These are phyloP conservation scores for Hypoxylon sp. DNA, from an alignment of 2,329 filamentous ascomycete species.

Conservation along the genomic window DNA sequence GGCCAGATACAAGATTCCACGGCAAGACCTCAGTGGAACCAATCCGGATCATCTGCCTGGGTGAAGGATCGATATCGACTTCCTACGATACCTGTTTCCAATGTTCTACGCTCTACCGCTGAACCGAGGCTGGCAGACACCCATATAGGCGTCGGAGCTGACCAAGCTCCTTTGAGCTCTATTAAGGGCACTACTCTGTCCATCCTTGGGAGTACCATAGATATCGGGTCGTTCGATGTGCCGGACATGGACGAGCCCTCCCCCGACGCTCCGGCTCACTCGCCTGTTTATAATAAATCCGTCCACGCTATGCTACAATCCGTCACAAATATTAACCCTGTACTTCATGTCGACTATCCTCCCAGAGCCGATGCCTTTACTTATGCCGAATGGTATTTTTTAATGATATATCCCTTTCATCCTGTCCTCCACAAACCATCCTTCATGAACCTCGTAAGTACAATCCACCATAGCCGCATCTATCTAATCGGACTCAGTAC, in stretches of 20 bases:
- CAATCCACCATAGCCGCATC: not conserved
- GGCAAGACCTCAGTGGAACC: constrained; percentile 56
- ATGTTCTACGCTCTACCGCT: constrained; percentile 49
- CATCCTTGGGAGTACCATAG: constrained; percentile 84
- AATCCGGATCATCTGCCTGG: constrained; percentile 57
- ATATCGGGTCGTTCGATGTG: constrained; percentile 80
- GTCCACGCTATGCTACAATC: constrained; percentile 79
- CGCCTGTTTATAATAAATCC: constrained; percentile 77
- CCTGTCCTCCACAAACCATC: constrained; percentile 84
- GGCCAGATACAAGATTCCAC: constrained; percentile 50
- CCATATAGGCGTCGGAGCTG: constrained; percentile 76
- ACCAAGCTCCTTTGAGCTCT: constrained; percentile 77
- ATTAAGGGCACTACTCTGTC: constrained; percentile 84
- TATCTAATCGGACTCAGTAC: constrained; percentile 17
- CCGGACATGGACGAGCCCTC: constrained; percentile 75
- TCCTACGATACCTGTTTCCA: constrained; percentile 50
- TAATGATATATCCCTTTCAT: constrained; percentile 78
- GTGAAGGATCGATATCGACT: constrained; percentile 48
- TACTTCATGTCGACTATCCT: constrained; percentile 73
- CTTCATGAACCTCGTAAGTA: constrained; percentile 76
- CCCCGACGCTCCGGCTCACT: constrained; percentile 58
- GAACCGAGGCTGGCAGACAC: constrained; percentile 69
- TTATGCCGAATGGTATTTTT: constrained; percentile 83
- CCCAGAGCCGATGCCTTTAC: constrained; percentile 74
- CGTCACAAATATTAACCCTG: constrained; percentile 72